Evolutionary conservation across 805 yeast species (phyloP), one percentile per base, ranked within the genome.

Genomic region (Martiniozyma abietophila): DNA sequence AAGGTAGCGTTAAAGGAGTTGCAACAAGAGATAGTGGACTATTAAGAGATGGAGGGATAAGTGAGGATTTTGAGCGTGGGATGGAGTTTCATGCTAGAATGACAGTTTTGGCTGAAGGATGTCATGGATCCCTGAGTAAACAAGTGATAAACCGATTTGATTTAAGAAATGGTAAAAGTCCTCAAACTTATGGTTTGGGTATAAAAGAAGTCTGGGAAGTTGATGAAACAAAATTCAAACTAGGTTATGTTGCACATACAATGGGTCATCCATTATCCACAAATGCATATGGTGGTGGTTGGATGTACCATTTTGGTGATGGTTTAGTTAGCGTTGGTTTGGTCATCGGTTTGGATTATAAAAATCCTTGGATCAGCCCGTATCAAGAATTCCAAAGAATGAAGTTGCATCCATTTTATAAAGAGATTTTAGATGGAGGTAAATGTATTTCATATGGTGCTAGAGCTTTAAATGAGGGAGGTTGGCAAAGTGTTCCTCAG

Each of bases 171-270:
- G 70, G 72, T 21, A 64, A 68, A 34, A 67, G 72, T 33, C 77
- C 77, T 14, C 98, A 92, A 62, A 86, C 97, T 0, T 92, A 92
- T 58, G 99, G 98, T 9, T 57, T 92, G 17, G 99, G 99, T 25
- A 70, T 92, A 39, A 92, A 92, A 56, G 99, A 92, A 59, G 89
- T 92, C 6, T 92, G 99, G 99, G 86, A 89, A 55, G 94, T 92
- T 10, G 67, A 71, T 17, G 85, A 89, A 8, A 82, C 75, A 31
- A 81, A 82, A 42, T 89, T 83, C 62, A 69, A 74, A 38, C 69
- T 70, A 44, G 98, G 98, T 1, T 74, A 63, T 41, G 88, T 84
- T 14, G 75, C 81, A 1, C 99, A 92, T 55, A 67, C 94, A 1
- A 61, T 92, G 69, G 99, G 98, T 2, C 86, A 68, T 54, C 99